Base-by-base conservation (phyloP, 2,329 filamentous ascomycete species). In the Xylariaceae sp. region DNA sequence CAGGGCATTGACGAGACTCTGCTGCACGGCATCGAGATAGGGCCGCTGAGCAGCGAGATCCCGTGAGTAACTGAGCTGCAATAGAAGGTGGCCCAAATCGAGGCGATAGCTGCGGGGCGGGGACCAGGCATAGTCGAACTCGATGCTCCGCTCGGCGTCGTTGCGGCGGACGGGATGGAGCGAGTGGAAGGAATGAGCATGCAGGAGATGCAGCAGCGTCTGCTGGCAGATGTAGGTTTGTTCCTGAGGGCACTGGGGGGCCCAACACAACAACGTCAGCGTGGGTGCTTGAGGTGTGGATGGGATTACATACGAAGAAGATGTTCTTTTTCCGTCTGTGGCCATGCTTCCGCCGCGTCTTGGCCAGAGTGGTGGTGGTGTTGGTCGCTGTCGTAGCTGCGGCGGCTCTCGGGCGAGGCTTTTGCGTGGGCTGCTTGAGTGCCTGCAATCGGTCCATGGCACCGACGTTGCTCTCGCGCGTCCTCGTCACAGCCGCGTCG, bases 131-230 rank as follows among this genome's bases (percentile, higher is more conserved):
- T 12, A 35, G 30, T 43, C 41, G 53, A 48, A 48, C 27, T 41
- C 15, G 42, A 55, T 52, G 33, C 6, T 39, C 14, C 40, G 42
- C n/a, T 48, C 27, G n/a, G 47, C 47, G 49, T 55, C 47, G 31
- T 44, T 41, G 14, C 50, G 49, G 18, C 11, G 32, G 42, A 55
- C 35, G 27, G 48, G 49, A 22, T 32, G 39, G 38, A 55, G 44
- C 14, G 49, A 50, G 19, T 44, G 36, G n/a, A 43, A 50, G 31
- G 47, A 55, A 32, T 30, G 35, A 30, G 53, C 30, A 5, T 50
- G 22, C 38, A 55, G 47, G 41, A 47, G 45, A 42, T 50, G 46
- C 31, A 50, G 41, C 14, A 50, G 41, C n/a, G 47, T 47, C 11
- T 45, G 36, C 15, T 49, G 51, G 22, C 48, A 53, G 38, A 41